These are phyloP conservation scores for Whalleya microplaca DNA, from an alignment of 2,329 filamentous ascomycete species.

Conservation along the genomic window DNA sequence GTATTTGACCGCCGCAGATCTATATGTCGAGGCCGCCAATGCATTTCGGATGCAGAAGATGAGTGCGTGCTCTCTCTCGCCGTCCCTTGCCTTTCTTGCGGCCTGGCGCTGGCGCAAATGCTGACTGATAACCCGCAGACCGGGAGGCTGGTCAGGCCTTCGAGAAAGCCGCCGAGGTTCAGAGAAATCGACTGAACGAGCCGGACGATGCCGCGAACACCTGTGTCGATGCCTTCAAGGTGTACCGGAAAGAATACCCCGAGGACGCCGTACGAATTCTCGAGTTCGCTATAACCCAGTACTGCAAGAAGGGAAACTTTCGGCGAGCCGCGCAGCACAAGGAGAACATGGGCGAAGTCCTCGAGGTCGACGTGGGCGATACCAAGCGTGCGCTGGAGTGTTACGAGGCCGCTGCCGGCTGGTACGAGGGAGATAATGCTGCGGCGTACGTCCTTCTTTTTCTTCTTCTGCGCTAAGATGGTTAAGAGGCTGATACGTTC, in stretches of 20 bases:
- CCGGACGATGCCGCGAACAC: slow-evolving; percentile 91
- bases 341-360: slow-evolving; percentile 85
- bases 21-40: slow-evolving; percentile 88
- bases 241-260: slow-evolving; percentile 84
- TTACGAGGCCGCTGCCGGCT: slow-evolving; percentile 84
- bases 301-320: slow-evolving; percentile 88
- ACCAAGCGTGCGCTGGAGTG: slow-evolving; percentile 76
- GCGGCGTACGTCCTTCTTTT: slow-evolving; percentile 65
- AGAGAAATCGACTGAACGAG: slow-evolving; percentile 81
- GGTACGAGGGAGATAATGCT: slow-evolving; percentile 88
- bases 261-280: slow-evolving; percentile 82
- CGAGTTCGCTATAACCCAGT: slow-evolving; percentile 79
- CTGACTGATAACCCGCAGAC: slow-evolving; percentile 51
- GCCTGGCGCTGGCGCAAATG: neutral
- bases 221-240: slow-evolving; percentile 89
- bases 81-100: too few species aligned
- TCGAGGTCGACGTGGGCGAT: slow-evolving; percentile 81
- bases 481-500: slow-evolving; percentile 6
- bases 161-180: slow-evolving; percentile 82
- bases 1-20: slow-evolving; percentile 84
- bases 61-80: slow-evolving; percentile 54
- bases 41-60: slow-evolving; percentile 87
- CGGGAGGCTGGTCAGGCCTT: slow-evolving; percentile 86
- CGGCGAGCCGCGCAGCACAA: slow-evolving; percentile 88
- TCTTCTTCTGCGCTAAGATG: neutral